phyloP scores from a whole-genome alignment of 176 grass and related monocot species.

The Cenchrus americanus region DNA sequence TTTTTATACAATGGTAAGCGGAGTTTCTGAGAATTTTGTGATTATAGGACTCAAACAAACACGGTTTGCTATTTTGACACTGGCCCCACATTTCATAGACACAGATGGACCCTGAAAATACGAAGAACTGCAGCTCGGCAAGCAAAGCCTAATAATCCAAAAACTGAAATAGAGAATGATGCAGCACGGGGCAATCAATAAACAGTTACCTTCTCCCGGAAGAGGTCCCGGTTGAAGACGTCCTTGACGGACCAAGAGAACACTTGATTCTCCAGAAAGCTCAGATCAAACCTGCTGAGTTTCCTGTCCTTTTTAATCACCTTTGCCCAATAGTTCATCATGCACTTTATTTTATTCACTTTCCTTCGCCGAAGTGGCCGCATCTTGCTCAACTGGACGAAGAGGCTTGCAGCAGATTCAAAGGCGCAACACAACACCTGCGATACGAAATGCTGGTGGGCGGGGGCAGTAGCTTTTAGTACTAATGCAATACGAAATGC shows the following conservation, averaged over 20 bases:
- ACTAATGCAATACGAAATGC: neutral
- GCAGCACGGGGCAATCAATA: neutral
- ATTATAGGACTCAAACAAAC: too few relatives aligned
- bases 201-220: constrained; percentile 42
- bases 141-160: too few relatives aligned
- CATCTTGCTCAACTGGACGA: neutral
- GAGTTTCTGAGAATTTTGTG: too few relatives aligned
- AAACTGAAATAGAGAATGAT: too few relatives aligned
- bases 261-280: constrained; percentile 23
- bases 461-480: neutral
- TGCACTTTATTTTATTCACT: neutral
- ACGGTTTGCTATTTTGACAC: too few relatives aligned
- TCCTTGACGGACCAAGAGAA: constrained; percentile 55
- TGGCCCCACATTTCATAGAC: too few relatives aligned
- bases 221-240: constrained; percentile 45
- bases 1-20: too few relatives aligned
- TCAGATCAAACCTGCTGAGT: constrained; percentile 4
- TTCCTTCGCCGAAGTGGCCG: neutral
- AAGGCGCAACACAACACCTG: neutral
- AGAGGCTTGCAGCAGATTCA: neutral
- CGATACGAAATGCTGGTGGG: neutral
- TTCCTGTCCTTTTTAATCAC: neutral
- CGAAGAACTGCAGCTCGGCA: neutral
- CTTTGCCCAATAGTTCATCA: neutral
- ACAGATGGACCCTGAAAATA: too few relatives aligned